Percentiles rank a stretch among this genome's conserved stretches.
Evolutionary conservation across 1,284 basidiomycete genomes (phyloP).

Genomic region (Puccinia horiana): DNA sequence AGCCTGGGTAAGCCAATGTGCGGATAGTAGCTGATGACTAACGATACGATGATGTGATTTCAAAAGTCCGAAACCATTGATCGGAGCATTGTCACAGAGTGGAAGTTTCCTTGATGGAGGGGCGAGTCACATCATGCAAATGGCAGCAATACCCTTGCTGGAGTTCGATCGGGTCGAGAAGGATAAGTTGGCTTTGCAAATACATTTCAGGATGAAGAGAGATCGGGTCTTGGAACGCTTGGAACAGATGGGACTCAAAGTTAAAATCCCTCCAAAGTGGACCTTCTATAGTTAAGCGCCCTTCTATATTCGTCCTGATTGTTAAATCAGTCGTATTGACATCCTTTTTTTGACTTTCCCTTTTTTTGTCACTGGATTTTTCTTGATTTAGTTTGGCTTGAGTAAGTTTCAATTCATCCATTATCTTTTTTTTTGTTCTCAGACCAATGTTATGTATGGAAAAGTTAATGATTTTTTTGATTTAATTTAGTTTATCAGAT

Average conservation of each 20-base stretch:
- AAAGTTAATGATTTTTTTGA: conserved; percentile 62
- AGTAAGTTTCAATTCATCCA: background rate
- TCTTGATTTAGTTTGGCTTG: conserved; percentile 48
- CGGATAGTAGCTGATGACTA: background rate
- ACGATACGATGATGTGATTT: background rate
- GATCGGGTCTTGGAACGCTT: conserved; percentile 85
- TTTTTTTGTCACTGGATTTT: conserved; percentile 44
- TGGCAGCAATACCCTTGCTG: conserved; percentile 78
- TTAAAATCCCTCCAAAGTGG: conserved; percentile 60
- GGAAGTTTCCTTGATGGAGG: conserved; percentile 62
- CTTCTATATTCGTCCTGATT: background rate
- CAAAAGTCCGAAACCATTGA: conserved; percentile 73
- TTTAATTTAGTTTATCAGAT: conserved; percentile 70
- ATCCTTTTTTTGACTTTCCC: background rate
- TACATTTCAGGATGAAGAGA: conserved; percentile 84
- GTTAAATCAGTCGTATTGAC: conserved; percentile 50
- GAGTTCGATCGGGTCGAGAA: conserved; percentile 69
- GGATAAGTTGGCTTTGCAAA: conserved; percentile 74
- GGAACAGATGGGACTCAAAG: conserved; percentile 72
- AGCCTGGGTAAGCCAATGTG: no score
- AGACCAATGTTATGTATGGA: conserved; percentile 68
- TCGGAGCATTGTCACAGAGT: conserved; percentile 81
- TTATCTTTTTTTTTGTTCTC: conserved; percentile 60
- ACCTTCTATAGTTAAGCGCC: conserved; percentile 45
- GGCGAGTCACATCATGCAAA: conserved; percentile 64